Percentiles rank a stretch among this genome's conserved stretches.
Evolutionary conservation across 192 early-diverging fungal species (phyloP).

Genomic region (Umbelopsis sp.): DNA sequence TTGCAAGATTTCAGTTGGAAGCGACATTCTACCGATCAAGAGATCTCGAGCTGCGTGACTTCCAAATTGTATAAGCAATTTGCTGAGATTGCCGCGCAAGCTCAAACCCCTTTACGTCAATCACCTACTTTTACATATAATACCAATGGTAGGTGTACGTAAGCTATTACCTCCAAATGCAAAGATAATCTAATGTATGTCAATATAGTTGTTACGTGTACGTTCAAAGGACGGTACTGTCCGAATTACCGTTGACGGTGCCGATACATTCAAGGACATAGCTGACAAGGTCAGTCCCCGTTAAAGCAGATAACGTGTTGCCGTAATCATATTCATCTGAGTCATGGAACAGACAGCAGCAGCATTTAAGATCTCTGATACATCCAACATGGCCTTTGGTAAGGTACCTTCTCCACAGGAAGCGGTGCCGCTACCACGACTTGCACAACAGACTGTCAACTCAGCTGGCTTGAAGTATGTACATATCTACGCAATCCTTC

Average conservation of each 20-base stretch:
- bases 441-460: conserved; percentile 34
- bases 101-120: neutral
- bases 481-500: neutral
- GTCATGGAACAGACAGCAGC: conserved; percentile 39
- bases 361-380: conserved; percentile 44
- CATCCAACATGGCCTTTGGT: conserved; percentile 42
- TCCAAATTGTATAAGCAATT: neutral
- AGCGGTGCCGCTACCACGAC: conserved; percentile 34
- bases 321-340: neutral
- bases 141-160: neutral
- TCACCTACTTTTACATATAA: neutral
- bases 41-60: neutral
- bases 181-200: neutral
- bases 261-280: conserved; percentile 51
- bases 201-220: conserved; percentile 63
- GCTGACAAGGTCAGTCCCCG: conserved; percentile 52
- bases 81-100: neutral
- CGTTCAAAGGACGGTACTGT: conserved; percentile 70
- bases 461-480: conserved; percentile 44
- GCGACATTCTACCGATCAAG: neutral
- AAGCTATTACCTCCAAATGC: neutral
- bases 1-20: neutral
- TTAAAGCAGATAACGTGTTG: neutral
- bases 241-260: conserved; percentile 61
- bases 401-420: conserved; percentile 38